A percentile compares a stretch with the other conserved stretches of the same genome.
Conservation (phyloP, 495 filamentous ascomycete species). For the Hypoxylon trugodes region DNA sequence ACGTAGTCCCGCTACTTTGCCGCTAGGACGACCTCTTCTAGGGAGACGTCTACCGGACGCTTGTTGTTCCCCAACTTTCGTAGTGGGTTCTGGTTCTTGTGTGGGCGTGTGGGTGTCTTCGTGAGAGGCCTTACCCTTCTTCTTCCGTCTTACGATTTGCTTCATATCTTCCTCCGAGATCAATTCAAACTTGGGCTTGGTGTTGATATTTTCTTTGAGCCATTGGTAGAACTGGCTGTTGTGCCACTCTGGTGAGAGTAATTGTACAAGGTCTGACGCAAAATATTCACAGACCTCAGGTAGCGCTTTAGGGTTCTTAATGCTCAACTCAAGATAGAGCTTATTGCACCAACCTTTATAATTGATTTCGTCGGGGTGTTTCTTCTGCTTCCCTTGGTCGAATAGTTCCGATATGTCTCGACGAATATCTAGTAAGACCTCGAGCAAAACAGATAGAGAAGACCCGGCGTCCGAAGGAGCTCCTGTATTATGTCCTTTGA, state of each 20-base stretch:
- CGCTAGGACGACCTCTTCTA: slow-evolving; percentile 38
- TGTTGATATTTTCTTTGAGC: slow-evolving; percentile 30
- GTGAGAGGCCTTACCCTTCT: slow-evolving; percentile 16
- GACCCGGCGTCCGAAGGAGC: neutral
- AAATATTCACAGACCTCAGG: slow-evolving; percentile 47
- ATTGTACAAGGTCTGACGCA: slow-evolving; percentile 40
- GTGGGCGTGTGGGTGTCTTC: slow-evolving; percentile 7
- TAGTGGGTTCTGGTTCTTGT: slow-evolving; percentile 29
- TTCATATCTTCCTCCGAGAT: slow-evolving; percentile 39
- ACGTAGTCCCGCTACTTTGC: slow-evolving; percentile 49
- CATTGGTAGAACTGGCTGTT: slow-evolving; percentile 40
- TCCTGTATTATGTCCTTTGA: no score
- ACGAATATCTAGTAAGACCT: slow-evolving; percentile 30
- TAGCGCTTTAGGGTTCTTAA: slow-evolving; percentile 35
- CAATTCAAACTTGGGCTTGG: slow-evolving; percentile 30
- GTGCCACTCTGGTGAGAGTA: slow-evolving; percentile 44
- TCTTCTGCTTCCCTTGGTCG: slow-evolving; percentile 33
- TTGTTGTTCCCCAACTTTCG: slow-evolving; percentile 33
- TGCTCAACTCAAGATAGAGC: slow-evolving; percentile 47
- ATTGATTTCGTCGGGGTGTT: slow-evolving; percentile 31
- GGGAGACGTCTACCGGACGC: no score
- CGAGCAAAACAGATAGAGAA: slow-evolving; percentile 20
- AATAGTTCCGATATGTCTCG: slow-evolving; percentile 19
- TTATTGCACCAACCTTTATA: slow-evolving; percentile 32
- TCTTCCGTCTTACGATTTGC: slow-evolving; percentile 44